Percentiles rank a stretch among this genome's conserved stretches.
Evolutionary conservation across 306 rosid species (phyloP).

Genomic region (Corylus avellana): DNA sequence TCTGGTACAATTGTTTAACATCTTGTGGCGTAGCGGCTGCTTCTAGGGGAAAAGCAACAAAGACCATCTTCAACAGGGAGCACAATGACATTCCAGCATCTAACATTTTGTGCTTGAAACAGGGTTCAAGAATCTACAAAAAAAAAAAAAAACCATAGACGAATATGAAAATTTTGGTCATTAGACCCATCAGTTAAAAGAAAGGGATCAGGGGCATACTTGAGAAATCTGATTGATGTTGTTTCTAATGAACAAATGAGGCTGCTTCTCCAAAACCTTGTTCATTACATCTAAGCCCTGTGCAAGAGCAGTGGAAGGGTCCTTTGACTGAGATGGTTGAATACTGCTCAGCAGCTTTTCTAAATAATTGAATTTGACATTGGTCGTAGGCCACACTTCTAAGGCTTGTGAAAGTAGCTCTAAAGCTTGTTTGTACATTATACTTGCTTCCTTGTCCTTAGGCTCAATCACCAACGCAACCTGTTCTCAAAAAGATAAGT

Average conservation of each 20-base stretch:
- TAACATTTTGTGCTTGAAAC: conserved; percentile 88
- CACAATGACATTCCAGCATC: conserved; percentile 96
- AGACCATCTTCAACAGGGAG: conserved; percentile 92
- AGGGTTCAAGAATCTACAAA: conserved; percentile 91
- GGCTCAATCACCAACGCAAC: conserved; percentile 98
- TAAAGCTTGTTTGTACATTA: conserved; percentile 95
- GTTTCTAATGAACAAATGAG: conserved; percentile 89
- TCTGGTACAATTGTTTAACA: conserved; percentile 75
- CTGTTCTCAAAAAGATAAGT: conserved; percentile 46
- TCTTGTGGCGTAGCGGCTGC: conserved; percentile 75
- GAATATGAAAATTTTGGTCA: conserved; percentile 18
- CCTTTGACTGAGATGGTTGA: conserved; percentile 98
- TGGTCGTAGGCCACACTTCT: conserved; percentile 99
- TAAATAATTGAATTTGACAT: conserved; percentile 90
- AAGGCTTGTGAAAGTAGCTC: conserved; percentile 94
- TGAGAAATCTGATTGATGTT: conserved; percentile 96
- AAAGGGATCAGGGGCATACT: conserved; percentile 47
- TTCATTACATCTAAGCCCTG: conserved; percentile 99
- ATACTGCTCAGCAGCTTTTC: conserved; percentile 95
- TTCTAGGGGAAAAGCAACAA: conserved; percentile 92
- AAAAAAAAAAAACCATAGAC: conserved; percentile 14
- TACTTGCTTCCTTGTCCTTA: conserved; percentile 93
- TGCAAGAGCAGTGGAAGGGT: conserved; percentile 95
- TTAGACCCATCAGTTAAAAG: conserved; percentile 15
- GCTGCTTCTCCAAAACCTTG: conserved; percentile 98